phyloP scores from a whole-genome alignment of 1,284 basidiomycete genomes.

The Cryptococcus deneoformans region DNA sequence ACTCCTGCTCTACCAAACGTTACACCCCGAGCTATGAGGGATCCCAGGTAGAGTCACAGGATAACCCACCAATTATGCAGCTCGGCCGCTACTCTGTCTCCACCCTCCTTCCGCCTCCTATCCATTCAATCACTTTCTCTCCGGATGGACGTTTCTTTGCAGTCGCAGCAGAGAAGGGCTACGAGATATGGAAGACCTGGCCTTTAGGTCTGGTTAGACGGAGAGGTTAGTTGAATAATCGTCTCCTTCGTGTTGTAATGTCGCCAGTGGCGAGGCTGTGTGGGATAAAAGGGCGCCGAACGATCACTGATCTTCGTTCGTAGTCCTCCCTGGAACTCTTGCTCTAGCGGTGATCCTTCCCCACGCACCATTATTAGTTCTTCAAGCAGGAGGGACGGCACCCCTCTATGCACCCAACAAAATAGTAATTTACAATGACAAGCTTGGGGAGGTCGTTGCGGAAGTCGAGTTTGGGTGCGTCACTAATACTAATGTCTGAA shows the following conservation, averaged over 20 bases:
- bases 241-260: not conserved
- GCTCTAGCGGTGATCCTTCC: conserved; percentile 74
- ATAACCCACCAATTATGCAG: conserved; percentile 61
- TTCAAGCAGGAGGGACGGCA: conserved; percentile 83
- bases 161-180: conserved; percentile 75
- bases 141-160: conserved; percentile 76
- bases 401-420: conserved; percentile 95
- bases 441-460: conserved; percentile 67
- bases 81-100: conserved; percentile 82
- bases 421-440: conserved; percentile 86
- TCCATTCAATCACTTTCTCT: conserved; percentile 74
- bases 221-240: conserved; percentile 59
- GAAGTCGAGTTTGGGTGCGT: conserved; percentile 74
- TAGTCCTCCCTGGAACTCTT: conserved; percentile 62
- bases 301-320: conserved; percentile 3
- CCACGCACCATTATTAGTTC: conserved; percentile 77
- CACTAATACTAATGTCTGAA: not conserved
- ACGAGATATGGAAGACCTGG: conserved; percentile 77
- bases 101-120: conserved; percentile 69
- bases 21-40: no score
- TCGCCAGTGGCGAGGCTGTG: not conserved
- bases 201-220: conserved; percentile 75
- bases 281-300: not conserved
- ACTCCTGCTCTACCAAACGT: no score
- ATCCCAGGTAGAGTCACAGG: no score